A percentile compares a stretch with the other conserved stretches of the same genome.
Conservation (phyloP, 768 basidiomycete genomes). For the Psilocybe sp. region DNA sequence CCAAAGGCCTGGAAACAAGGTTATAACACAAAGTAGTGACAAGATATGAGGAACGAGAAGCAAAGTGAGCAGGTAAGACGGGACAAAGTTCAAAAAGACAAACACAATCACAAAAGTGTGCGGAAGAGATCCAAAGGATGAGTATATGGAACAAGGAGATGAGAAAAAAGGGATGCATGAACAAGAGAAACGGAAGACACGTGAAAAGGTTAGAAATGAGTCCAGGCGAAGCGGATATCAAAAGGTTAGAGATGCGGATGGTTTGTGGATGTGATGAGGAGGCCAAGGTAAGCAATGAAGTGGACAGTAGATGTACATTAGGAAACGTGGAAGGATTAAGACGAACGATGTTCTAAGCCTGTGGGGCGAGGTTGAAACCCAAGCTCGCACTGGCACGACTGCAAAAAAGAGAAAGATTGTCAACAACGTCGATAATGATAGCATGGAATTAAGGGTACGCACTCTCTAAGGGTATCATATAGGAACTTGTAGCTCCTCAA, state of each 20-base stretch:
- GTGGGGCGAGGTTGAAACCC: conserved; percentile 12
- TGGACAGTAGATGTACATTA: conserved; percentile 9
- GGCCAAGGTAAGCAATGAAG: neutral
- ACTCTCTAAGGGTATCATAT: conserved; percentile 87
- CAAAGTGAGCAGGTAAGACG: neutral
- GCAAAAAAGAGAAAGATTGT: conserved; percentile 8
- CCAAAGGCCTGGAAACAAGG: conserved; percentile 4
- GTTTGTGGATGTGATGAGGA: too few species aligned
- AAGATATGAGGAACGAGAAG: conserved; percentile 1
- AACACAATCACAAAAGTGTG: conserved; percentile 1
- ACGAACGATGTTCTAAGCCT: conserved; percentile 14
- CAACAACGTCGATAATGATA: neutral
- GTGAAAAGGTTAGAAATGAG: too few species aligned
- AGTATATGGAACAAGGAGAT: conserved; percentile 4
- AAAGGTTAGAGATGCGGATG: too few species aligned
- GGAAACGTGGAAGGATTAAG: conserved; percentile 4
- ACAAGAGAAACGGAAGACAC: neutral
- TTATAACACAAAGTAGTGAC: conserved; percentile 1
- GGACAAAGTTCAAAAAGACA: conserved; percentile 3
- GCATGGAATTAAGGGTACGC: conserved; percentile 30
- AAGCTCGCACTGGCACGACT: conserved; percentile 42
- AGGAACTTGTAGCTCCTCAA: conserved; percentile 90
- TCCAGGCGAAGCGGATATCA: too few species aligned
- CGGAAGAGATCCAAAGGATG: neutral
- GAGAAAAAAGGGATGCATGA: conserved; percentile 7